Conservation (phyloP, 192 early-diverging fungal species). For the Entomortierella chlamydospora region DNA sequence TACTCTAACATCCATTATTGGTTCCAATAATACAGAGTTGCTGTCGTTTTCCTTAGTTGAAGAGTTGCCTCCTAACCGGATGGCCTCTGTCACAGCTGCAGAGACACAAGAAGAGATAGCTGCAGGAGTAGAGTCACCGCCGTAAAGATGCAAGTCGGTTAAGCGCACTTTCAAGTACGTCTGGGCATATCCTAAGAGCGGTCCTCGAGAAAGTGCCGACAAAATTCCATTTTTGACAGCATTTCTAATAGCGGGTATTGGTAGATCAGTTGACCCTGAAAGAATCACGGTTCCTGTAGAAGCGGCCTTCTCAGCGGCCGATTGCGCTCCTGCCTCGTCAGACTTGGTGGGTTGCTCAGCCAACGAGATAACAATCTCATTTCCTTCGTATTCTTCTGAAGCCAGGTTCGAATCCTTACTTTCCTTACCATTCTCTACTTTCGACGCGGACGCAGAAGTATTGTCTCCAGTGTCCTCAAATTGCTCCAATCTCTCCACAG, state of each 20-base stretch:
- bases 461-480: slow-evolving; percentile 45
- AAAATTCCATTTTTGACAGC: slow-evolving; percentile 77
- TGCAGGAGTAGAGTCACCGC: slow-evolving; percentile 64
- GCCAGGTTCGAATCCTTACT: neutral
- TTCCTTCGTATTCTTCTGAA: slow-evolving; percentile 54
- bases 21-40: slow-evolving; percentile 75
- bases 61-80: slow-evolving; percentile 44
- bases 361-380: slow-evolving; percentile 49
- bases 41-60: slow-evolving; percentile 1
- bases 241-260: slow-evolving; percentile 31
- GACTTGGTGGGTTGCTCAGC: slow-evolving; percentile 13
- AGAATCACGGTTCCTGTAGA: slow-evolving; percentile 23
- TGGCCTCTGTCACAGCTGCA: slow-evolving; percentile 70
- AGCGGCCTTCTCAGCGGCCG: slow-evolving; percentile 27
- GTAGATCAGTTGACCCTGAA: slow-evolving; percentile 14
- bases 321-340: slow-evolving; percentile 28
- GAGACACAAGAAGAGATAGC: slow-evolving; percentile 74
- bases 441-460: neutral
- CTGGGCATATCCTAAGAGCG: slow-evolving; percentile 83
- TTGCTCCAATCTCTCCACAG: slow-evolving; percentile 60
- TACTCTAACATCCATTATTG: slow-evolving; percentile 82
- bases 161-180: slow-evolving; percentile 68
- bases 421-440: neutral
- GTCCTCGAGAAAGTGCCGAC: slow-evolving; percentile 78
- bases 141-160: slow-evolving; percentile 65